These are phyloP conservation scores for Anisodus acutangulus DNA, from an alignment of 257 asterid genomes.

Conservation along the genomic window DNA sequence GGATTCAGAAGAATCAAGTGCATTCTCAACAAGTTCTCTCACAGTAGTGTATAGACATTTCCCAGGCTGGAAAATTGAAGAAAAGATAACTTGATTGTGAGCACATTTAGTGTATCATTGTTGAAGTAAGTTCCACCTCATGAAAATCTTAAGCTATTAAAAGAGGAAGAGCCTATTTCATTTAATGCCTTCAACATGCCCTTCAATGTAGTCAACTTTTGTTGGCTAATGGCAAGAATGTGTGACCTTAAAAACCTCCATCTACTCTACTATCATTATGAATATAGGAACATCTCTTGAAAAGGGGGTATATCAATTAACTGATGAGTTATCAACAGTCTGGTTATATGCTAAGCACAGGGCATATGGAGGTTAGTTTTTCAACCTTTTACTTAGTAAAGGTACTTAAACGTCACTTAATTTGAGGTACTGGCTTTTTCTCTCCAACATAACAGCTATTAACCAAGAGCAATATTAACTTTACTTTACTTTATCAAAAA, in stretches of 20 bases:
- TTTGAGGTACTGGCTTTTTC: not conserved
- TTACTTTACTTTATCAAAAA: too few relatives aligned
- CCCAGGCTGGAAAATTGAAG: constrained; percentile 66
- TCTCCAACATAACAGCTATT: not conserved
- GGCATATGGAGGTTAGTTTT: not conserved
- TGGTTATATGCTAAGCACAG: not conserved
- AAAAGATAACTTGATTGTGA: constrained; percentile 9
- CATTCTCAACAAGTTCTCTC: constrained; percentile 93
- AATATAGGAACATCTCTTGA: not conserved
- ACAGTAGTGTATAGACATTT: constrained; percentile 86
- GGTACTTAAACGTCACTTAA: not conserved
- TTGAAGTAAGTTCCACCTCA: constrained; percentile 1
- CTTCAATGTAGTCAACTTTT: not conserved
- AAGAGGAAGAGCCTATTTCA: constrained; percentile 20
- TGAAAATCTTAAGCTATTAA: constrained; percentile 8
- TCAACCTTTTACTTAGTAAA: not conserved
- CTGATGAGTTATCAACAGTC: constrained; percentile 16
- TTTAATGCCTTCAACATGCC: constrained; percentile 18
- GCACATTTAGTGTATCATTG: not conserved
- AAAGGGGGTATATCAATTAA: not conserved
- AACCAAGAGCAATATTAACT: not conserved
- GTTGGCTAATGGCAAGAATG: not conserved
- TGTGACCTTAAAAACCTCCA: not conserved
- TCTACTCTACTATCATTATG: constrained; percentile 10
- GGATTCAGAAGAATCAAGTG: constrained; percentile 94